Evolutionary conservation across 2,329 filamentous ascomycete genomes (phyloP).

Genomic region (Paecilomyces variotii): DNA sequence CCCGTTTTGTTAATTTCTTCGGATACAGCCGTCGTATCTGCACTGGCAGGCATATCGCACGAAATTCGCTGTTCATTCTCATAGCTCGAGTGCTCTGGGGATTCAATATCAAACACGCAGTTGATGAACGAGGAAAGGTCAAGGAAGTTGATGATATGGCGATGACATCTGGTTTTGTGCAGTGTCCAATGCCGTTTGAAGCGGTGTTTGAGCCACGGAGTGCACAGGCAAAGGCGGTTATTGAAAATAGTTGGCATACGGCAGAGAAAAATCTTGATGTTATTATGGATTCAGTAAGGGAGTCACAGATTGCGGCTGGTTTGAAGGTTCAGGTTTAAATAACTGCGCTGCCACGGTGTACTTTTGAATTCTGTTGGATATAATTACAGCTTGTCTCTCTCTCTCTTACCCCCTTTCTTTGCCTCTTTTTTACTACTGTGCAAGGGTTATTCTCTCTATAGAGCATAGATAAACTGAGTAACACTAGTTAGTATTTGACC

Average conservation of each 20-base stretch:
- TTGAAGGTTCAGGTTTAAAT: slow-evolving; percentile 3
- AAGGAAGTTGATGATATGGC: slow-evolving; percentile 14
- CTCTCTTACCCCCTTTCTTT: too few relatives aligned
- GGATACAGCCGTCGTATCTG: slow-evolving; percentile 49
- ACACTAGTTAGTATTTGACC: too few relatives aligned
- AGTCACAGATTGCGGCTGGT: slow-evolving; percentile 1
- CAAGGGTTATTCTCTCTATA: too few relatives aligned
- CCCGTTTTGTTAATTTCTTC: slow-evolving; percentile 49
- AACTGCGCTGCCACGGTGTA: too few relatives aligned
- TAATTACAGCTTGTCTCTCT: too few relatives aligned
- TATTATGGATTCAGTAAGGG: slow-evolving; percentile 8
- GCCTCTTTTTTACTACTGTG: too few relatives aligned
- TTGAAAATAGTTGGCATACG: slow-evolving; percentile 13
- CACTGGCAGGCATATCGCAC: slow-evolving; percentile 25
- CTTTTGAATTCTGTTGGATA: too few relatives aligned
- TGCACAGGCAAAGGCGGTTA: slow-evolving; percentile 8
- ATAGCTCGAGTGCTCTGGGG: slow-evolving; percentile 48
- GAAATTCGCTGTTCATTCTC: slow-evolving; percentile 42
- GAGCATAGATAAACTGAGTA: too few relatives aligned
- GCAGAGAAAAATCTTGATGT: slow-evolving; percentile 12
- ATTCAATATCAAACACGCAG: slow-evolving; percentile 11
- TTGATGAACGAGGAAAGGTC: slow-evolving; percentile 13
- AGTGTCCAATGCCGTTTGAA: slow-evolving; percentile 16
- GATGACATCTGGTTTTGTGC: slow-evolving; percentile 15
- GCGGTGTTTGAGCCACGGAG: slow-evolving; percentile 18